These are phyloP conservation scores for Starmerella khaoyaiensis DNA, from an alignment of 805 yeast genomes.

Conservation along the genomic window DNA sequence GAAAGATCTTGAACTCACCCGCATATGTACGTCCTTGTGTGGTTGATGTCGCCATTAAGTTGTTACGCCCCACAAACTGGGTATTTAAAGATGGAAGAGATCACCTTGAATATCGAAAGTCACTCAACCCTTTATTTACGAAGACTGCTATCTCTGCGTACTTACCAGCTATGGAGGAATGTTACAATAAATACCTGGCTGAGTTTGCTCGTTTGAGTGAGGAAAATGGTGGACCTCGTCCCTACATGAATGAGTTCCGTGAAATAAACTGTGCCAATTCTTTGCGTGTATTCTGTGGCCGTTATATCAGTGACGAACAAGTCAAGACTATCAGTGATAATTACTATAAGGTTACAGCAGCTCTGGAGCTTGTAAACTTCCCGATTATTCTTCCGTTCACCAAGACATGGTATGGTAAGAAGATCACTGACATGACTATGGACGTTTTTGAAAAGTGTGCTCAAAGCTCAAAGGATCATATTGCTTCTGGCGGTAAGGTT, in stretches of 20 bases:
- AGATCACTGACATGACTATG: slow-evolving; percentile 89
- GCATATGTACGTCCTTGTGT: slow-evolving; percentile 91
- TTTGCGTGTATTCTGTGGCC: slow-evolving; percentile 88
- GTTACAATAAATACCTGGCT: slow-evolving; percentile 72
- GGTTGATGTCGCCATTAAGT: slow-evolving; percentile 91
- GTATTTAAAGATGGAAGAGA: slow-evolving; percentile 94
- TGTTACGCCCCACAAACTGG: slow-evolving; percentile 93
- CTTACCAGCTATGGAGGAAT: slow-evolving; percentile 69
- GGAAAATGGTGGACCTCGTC: slow-evolving; percentile 42
- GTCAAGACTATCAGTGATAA: slow-evolving; percentile 81
- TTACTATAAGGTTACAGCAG: slow-evolving; percentile 85
- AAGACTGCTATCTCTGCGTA: slow-evolving; percentile 70
- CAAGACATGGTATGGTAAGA: slow-evolving; percentile 95
- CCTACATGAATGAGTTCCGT: slow-evolving; percentile 87
- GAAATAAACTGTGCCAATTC: slow-evolving; percentile 93
- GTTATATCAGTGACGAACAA: slow-evolving; percentile 84
- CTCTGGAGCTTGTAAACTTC: slow-evolving; percentile 92
- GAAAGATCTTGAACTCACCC: slow-evolving; percentile 77
- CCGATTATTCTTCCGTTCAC: slow-evolving; percentile 93
- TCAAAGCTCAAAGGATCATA: slow-evolving; percentile 66
- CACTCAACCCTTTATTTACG: slow-evolving; percentile 81
- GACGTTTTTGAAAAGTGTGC: slow-evolving; percentile 82
- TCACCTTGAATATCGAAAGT: slow-evolving; percentile 83
- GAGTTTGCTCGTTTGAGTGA: slow-evolving; percentile 45
- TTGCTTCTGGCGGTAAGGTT: slow-evolving; percentile 64